Percentiles rank a stretch among this genome's conserved stretches.
Evolutionary conservation across 106 monocot genomes (phyloP).

Genomic region (Ottelia alismoides): DNA sequence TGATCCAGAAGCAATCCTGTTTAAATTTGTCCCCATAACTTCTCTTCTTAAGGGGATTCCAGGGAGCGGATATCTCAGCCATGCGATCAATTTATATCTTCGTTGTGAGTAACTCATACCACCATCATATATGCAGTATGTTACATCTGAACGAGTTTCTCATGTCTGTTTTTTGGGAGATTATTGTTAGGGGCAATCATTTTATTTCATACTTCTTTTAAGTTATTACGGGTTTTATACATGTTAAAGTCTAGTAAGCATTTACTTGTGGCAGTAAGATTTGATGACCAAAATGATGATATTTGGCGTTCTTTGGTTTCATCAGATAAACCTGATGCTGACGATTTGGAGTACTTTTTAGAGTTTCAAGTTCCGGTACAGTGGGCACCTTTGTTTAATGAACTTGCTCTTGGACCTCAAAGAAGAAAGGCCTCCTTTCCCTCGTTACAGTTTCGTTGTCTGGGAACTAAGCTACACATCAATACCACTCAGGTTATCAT

Average conservation of each 20-base stretch:
- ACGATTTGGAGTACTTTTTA: constrained; percentile 72
- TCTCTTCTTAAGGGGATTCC: constrained; percentile 87
- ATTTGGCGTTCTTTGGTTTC: constrained; percentile 2
- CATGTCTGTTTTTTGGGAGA: too few relatives aligned
- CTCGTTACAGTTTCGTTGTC: constrained; percentile 58
- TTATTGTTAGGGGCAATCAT: too few relatives aligned
- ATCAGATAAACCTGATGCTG: constrained; percentile 79
- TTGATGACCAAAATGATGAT: too few relatives aligned
- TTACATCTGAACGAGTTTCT: too few relatives aligned
- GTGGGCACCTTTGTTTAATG: constrained; percentile 88
- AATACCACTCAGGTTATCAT: constrained; percentile 91
- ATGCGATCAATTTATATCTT: constrained; percentile 96
- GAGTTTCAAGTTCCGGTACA: constrained; percentile 95
- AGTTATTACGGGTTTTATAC: too few relatives aligned
- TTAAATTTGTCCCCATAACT: constrained; percentile 93
- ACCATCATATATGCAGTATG: too few relatives aligned
- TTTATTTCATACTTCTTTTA: too few relatives aligned
- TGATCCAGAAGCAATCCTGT: constrained; percentile 67
- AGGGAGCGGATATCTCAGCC: constrained; percentile 95
- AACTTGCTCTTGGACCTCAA: constrained; percentile 72
- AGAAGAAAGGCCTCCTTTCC: constrained; percentile 64
- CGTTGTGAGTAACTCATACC: constrained; percentile 64
- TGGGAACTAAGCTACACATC: constrained; percentile 69
- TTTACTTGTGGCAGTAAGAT: too few relatives aligned
- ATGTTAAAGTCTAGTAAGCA: too few relatives aligned